Base-by-base conservation (phyloP, 2,329 filamentous ascomycete genomes). In the Dichotomopilus funicola region DNA sequence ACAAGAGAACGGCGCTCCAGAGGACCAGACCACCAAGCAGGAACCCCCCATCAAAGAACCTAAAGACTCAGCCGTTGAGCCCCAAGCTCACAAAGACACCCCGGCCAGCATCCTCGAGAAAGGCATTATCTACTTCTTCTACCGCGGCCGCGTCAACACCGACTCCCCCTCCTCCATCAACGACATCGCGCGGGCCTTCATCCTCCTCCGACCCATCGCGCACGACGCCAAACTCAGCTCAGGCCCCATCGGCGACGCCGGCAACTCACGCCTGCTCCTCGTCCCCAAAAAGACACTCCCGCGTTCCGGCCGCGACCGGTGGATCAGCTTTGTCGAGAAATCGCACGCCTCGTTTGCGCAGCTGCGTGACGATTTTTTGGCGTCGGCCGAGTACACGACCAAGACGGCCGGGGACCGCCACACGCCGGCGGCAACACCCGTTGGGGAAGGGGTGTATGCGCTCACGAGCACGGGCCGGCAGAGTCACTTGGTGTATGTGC, bases 71-170 rank as follows among this genome's bases (percentile, higher is more conserved):
- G 60, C 66, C 19, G 56, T 70, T 6, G 62, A 72, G 27, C 65
- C 70, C 6, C 61, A 67, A 10, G 66, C 65, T n/a, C 71, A 71
- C 37, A 56, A 68, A 4, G 65, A 63, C 12, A 54, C 54, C 1
- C 73, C 76, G 0, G 75, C 78, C 0, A 78, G 64, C 49, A 83
- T 95, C 31, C 77, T 95, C 2, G 91, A 96, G 66, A 95, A 94
- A 65, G 91, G 91, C 3, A 80, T 94, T 63, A 85, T 96, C 62
- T 95, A 95, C 75, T 95, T 95, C 78, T 95, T 95, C 75, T 86
- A 87, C 64, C 85, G 91, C 13, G 83, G 84, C 6, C 85, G 89
- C 10, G 88, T 96, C 40, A 82, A 83, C 50, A 78, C 88, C 33
- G 81, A 89, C 4, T 78, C 88, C 6, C 85, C 89, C 0, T 78